These are phyloP conservation scores for Planoprotostelium fungivorum DNA, from an alignment of 78 protist species.

Conservation along the genomic window DNA sequence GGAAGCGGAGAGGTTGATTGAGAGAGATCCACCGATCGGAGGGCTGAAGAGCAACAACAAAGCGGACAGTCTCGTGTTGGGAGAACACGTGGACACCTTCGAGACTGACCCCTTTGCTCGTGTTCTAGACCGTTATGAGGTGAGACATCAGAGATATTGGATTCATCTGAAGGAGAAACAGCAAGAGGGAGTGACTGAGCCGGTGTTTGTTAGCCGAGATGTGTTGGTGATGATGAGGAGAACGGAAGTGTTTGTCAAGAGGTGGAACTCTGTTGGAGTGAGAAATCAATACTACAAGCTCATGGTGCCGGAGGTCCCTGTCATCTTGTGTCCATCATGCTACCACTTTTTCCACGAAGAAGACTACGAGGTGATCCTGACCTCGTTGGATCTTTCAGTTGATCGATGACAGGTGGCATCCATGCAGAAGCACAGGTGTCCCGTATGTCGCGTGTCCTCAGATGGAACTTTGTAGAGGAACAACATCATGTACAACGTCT, in stretches of 20 bases:
- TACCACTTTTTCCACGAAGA: conserved; percentile 61
- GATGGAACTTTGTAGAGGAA: not conserved
- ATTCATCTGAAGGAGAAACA: conserved; percentile 7
- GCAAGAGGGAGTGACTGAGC: conserved; percentile 12
- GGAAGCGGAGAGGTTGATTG: not conserved
- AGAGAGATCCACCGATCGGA: not conserved
- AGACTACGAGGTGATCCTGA: conserved; percentile 22
- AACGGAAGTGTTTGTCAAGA: conserved; percentile 28
- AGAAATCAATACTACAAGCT: conserved; percentile 17
- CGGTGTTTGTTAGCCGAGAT: not conserved
- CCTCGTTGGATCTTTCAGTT: not conserved
- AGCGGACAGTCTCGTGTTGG: not conserved
- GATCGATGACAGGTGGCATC: not conserved
- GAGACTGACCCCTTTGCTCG: not conserved
- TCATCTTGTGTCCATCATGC: conserved; percentile 32
- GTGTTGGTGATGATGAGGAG: not conserved
- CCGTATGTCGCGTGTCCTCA: conserved; percentile 32
- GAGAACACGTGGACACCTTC: not conserved
- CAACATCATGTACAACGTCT: too few relatives aligned
- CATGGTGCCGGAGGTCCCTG: conserved; percentile 39
- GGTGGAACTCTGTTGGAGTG: not conserved
- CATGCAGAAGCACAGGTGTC: conserved; percentile 20
- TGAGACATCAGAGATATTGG: too few relatives aligned
- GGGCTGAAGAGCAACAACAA: not conserved
- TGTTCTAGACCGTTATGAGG: not conserved